Base-by-base conservation (phyloP, 352 stramenopile species). In the Phytophthora kernoviae region DNA sequence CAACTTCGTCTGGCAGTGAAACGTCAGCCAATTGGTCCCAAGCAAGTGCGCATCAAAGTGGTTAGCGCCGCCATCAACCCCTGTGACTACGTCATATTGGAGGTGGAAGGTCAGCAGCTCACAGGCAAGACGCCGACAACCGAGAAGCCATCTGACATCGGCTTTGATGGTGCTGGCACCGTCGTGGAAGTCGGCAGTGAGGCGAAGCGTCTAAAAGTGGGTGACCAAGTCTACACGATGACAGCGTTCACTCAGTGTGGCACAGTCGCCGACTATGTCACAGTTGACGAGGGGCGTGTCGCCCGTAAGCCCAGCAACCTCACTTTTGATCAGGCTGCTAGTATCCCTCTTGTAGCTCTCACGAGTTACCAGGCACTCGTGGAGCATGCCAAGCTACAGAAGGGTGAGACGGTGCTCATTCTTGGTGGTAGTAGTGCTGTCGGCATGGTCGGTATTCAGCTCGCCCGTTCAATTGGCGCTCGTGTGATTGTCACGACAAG, bases 341-440 rank as follows among this genome's bases (percentile, higher is more conserved):
- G 26, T 14, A 40, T 76, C 11, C 63, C 74, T 6, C n/a, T 66
- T 8, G 63, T 50, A 0, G 55, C 47, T 6, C 58, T 69, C 6
- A 79, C 73, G 0, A 73, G 62, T 32, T 70, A 73, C 45, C 69
- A 77, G 44, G 59, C 56, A 1, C 51, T 83, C 1, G 24, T 7
- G 40, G 34, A 70, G 1, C 52, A 74, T 27, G 63, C 51, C n/a
- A 61, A 74, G 30, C 39, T 82, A 1, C 30, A 75, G 46, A 33
- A 52, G 8, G 70, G 67, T n/a, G 33, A 78, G 15, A 55, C 53
- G 11, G 60, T 81, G 44, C 58, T 81, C 1, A 73, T 84, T 54
- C 50, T 78, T 11, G 75, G 71, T 11, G 75, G 60, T 15, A 68
- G 59, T 24, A 63, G 65, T 14, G 51, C 32, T 18, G 65, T 53